Percentiles rank a stretch among this genome's conserved stretches.
phyloP scores from a whole-genome alignment of 495 filamentous ascomycete species.

The Oidiodendron maius region DNA sequence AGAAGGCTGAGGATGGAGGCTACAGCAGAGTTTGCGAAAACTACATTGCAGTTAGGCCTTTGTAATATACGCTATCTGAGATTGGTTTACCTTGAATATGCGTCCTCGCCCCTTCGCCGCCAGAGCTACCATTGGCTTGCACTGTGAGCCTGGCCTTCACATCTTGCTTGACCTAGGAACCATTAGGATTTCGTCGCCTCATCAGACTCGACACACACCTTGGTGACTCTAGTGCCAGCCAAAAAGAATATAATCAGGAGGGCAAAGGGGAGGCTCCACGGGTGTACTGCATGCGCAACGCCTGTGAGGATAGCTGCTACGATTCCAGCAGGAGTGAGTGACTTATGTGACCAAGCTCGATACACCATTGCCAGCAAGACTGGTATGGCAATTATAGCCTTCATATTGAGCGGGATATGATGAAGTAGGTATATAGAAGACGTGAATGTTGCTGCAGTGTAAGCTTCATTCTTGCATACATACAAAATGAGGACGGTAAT shows the following conservation, averaged over 20 bases:
- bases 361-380: slow-evolving; percentile 58
- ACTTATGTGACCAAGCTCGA: slow-evolving; percentile 66
- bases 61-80: no score
- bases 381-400: slow-evolving; percentile 61
- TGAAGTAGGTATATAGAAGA: no score
- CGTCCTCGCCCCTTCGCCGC: slow-evolving; percentile 75
- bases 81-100: slow-evolving; percentile 70
- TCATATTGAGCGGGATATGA: no score
- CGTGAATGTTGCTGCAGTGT: no score
- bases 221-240: slow-evolving; percentile 76
- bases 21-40: slow-evolving; percentile 79
- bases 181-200: slow-evolving; percentile 7
- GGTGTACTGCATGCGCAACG: slow-evolving; percentile 75
- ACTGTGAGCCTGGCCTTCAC: slow-evolving; percentile 78
- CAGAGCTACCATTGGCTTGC: slow-evolving; percentile 60
- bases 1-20: slow-evolving; percentile 68
- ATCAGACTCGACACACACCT: slow-evolving; percentile 38
- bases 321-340: slow-evolving; percentile 69
- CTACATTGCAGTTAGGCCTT: slow-evolving; percentile 27
- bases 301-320: slow-evolving; percentile 66
- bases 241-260: slow-evolving; percentile 84
- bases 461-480: no score
- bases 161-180: slow-evolving; percentile 68
- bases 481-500: no score
- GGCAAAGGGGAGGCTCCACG: slow-evolving; percentile 82